These are phyloP conservation scores for Xylaria polymorpha DNA, from an alignment of 2,329 filamentous ascomycete genomes.

Conservation along the genomic window DNA sequence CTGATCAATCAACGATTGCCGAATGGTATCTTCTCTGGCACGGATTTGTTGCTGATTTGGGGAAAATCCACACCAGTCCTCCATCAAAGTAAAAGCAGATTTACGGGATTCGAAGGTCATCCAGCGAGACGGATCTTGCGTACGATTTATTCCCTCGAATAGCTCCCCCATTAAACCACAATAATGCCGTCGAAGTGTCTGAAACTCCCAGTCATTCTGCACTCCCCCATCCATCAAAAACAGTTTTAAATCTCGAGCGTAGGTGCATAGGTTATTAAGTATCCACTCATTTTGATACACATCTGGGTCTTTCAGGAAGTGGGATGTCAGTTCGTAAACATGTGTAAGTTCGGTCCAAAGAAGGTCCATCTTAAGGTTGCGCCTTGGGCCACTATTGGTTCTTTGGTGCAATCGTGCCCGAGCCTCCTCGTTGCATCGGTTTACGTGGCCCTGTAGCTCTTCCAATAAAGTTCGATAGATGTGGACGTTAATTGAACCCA, in stretches of 20 bases:
- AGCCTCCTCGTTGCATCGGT: constrained; percentile 87
- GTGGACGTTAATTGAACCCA: constrained; percentile 95
- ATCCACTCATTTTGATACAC: constrained; percentile 92
- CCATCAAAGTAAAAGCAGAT: constrained; percentile 95
- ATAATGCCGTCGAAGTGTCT: constrained; percentile 90
- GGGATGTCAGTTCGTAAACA: constrained; percentile 92
- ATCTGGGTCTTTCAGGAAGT: constrained; percentile 82
- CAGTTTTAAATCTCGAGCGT: constrained; percentile 90
- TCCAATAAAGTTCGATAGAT: constrained; percentile 92
- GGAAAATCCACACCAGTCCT: constrained; percentile 98
- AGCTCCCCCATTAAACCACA: constrained; percentile 93
- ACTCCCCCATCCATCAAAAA: constrained; percentile 96
- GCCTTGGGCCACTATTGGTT: constrained; percentile 81
- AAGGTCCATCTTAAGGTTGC: constrained; percentile 85
- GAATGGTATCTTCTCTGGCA: constrained; percentile 86
- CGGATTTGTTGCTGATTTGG: constrained; percentile 87
- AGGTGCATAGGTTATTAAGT: constrained; percentile 85
- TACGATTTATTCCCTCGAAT: constrained; percentile 89
- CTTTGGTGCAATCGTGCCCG: constrained; percentile 88
- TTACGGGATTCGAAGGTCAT: constrained; percentile 98
- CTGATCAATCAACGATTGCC: constrained; percentile 83
- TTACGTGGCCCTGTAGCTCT: constrained; percentile 87
- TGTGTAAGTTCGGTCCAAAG: constrained; percentile 95
- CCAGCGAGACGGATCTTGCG: constrained; percentile 88
- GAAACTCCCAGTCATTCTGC: constrained; percentile 93